Base-by-base conservation (phyloP, 2,329 filamentous ascomycete species). In the Aspergillus candidus region DNA sequence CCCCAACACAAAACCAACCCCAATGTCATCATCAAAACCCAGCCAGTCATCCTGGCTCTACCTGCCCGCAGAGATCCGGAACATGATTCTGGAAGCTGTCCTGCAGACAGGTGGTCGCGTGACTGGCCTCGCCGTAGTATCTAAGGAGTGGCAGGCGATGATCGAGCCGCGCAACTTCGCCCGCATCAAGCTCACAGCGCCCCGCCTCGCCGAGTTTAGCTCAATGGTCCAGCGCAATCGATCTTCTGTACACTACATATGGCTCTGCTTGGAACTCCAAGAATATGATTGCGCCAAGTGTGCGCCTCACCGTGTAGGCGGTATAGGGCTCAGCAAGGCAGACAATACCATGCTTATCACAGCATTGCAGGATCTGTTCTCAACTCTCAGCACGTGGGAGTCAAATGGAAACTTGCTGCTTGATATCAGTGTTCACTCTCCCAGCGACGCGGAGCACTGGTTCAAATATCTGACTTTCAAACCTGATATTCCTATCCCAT, bases 361-460 rank as follows among this genome's bases (percentile, higher is more conserved):
- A 44, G 41, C 32, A 39, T 39, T 44, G n/a, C n/a, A 27, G 30
- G 18, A 39, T 14, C 36, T 44, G 36, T 44, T 44, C 41, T 44
- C 41, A 40, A 22, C 35, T 35, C 41, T 44, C 31, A 44, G 41
- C 32, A 10, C 32, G 34, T 44, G 41, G 36, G 32, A 44, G 13
- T 36, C 41, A 31, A 44, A 40, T 22, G 30, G 35, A 18, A 44
- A 35, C 36, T 31, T 44, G 36, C 2, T 27, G 22, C 22, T 27
- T 27, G 22, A 27, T 10, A 27, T 27, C 8, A 27, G 22, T 27
- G 22, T 27, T 6, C 6, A 27, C 22, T 8, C 22, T 3, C 22
- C 22, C 22, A 27, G 22, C 6, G 22, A 27, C 8, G 22, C 8
- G 3, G 8, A 27, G 2, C 22, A 27, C 22, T 27, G 22, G 31